phyloP scores from a whole-genome alignment of 345 rosid species.

The Heritiera fomes region DNA sequence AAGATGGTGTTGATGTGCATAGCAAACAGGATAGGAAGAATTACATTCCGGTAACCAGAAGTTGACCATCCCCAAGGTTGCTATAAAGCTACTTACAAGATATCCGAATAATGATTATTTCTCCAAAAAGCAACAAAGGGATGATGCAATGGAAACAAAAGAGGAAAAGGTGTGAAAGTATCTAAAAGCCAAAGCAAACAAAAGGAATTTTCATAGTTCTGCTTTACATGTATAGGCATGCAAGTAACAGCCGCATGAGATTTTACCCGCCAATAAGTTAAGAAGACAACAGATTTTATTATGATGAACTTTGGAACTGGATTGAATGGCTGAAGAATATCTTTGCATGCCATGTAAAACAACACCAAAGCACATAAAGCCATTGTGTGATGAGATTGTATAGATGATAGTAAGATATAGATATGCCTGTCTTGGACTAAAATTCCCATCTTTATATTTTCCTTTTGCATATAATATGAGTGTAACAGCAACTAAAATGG shows the following conservation, averaged over 20 bases:
- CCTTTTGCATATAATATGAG: constrained; percentile 90
- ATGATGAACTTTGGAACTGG: constrained; percentile 96
- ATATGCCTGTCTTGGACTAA: constrained; percentile 85
- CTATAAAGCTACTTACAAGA: background rate
- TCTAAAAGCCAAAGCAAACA: background rate
- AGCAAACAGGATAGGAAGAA: background rate
- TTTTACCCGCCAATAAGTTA: constrained; percentile 97
- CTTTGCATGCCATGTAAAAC: constrained; percentile 94
- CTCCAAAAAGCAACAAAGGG: constrained; percentile 10
- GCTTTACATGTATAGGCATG: background rate
- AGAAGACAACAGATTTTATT: constrained; percentile 94
- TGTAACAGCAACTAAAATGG: constrained; percentile 81
- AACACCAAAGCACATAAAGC: constrained; percentile 86
- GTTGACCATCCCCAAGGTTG: background rate
- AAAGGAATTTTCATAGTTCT: background rate
- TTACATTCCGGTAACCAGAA: background rate
- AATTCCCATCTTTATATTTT: constrained; percentile 93
- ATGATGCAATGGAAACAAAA: background rate
- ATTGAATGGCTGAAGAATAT: constrained; percentile 96
- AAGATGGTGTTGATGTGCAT: background rate
- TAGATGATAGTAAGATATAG: constrained; percentile 90
- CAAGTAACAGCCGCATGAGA: constrained; percentile 4
- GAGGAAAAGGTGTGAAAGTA: background rate
- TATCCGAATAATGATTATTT: background rate
- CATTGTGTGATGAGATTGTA: constrained; percentile 76